A percentile compares a stretch with the other conserved stretches of the same genome.
Evolutionary conservation across 2,329 filamentous ascomycete species (phyloP).

Genomic region (Trichoderma koningiopsis): DNA sequence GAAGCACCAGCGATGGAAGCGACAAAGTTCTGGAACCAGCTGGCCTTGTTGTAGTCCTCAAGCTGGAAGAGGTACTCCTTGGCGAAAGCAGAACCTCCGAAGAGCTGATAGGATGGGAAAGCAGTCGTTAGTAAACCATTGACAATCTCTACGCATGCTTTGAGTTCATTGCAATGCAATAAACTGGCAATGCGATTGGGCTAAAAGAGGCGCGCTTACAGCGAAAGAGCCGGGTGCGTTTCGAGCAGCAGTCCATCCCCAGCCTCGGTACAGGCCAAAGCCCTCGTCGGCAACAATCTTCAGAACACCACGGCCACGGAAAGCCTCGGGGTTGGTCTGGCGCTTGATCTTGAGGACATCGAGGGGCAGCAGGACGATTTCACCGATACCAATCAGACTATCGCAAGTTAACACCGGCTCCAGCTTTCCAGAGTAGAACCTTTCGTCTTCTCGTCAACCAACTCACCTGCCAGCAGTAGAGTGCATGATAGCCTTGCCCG

Average conservation of each 20-base stretch:
- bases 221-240: slow-evolving; percentile 98
- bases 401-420: not conserved
- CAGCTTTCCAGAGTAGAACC: not conserved
- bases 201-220: slow-evolving; percentile 53
- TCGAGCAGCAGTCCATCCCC: slow-evolving; percentile 95
- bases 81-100: slow-evolving; percentile 94
- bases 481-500: slow-evolving; percentile 97
- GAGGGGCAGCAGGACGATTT: slow-evolving; percentile 91
- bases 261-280: slow-evolving; percentile 92
- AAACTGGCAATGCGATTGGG: not conserved
- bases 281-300: slow-evolving; percentile 92
- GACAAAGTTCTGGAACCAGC: slow-evolving; percentile 95
- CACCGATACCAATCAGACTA: slow-evolving; percentile 92
- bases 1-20: slow-evolving; percentile 94
- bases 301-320: slow-evolving; percentile 88
- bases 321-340: slow-evolving; percentile 98
- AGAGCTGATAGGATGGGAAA: slow-evolving; percentile 62
- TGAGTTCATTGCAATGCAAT: not conserved
- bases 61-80: slow-evolving; percentile 95
- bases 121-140: not conserved
- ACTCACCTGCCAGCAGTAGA: slow-evolving; percentile 85
- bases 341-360: slow-evolving; percentile 99
- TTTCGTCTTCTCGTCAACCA: not conserved
- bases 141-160: not conserved
- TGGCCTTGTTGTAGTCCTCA: slow-evolving; percentile 90